phyloP scores from a whole-genome alignment of 208 protist genomes.

The Novymonas esmeraldas region DNA sequence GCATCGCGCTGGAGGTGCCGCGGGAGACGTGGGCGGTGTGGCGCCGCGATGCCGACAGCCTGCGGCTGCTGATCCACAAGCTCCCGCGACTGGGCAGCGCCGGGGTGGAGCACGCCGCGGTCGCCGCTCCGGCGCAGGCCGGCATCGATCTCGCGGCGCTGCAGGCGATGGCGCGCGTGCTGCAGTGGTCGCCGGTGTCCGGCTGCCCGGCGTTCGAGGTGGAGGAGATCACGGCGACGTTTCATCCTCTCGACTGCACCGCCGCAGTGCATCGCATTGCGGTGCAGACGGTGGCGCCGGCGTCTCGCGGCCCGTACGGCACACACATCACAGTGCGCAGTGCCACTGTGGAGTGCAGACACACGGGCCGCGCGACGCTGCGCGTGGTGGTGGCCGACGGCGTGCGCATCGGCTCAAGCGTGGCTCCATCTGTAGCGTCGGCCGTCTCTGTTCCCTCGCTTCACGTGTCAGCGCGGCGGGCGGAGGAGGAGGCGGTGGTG shows the following conservation, averaged over 20 bases:
- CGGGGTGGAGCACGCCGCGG: neutral
- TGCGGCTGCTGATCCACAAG: slow-evolving; percentile 28
- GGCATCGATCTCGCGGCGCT: slow-evolving; percentile 8
- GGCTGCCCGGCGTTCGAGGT: slow-evolving; percentile 23
- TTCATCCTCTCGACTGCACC: slow-evolving; percentile 29
- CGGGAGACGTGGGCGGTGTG: slow-evolving; percentile 32
- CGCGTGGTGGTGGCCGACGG: slow-evolving; percentile 14
- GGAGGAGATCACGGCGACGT: slow-evolving; percentile 14
- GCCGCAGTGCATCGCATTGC: slow-evolving; percentile 13
- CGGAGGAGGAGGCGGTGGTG: slow-evolving; percentile 3
- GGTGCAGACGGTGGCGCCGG: slow-evolving; percentile 16
- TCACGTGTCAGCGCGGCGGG: slow-evolving; percentile 7
- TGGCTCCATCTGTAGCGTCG: slow-evolving; percentile 3
- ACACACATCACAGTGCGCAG: slow-evolving; percentile 16
- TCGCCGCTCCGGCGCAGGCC: neutral
- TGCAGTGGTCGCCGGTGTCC: slow-evolving; percentile 22
- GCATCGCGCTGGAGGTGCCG: slow-evolving; percentile 27
- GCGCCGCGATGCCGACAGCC: slow-evolving; percentile 21
- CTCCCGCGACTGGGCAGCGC: slow-evolving; percentile 1
- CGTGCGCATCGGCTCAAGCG: slow-evolving; percentile 14
- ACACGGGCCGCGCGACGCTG: slow-evolving; percentile 16
- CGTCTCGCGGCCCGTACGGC: slow-evolving; percentile 16
- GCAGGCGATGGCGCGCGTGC: slow-evolving; percentile 9
- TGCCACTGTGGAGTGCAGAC: slow-evolving; percentile 9
- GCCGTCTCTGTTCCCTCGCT: slow-evolving; percentile 14